These are phyloP conservation scores for Suhomyces yuchorum DNA, from an alignment of 1,139 yeast genomes.

Conservation along the genomic window DNA sequence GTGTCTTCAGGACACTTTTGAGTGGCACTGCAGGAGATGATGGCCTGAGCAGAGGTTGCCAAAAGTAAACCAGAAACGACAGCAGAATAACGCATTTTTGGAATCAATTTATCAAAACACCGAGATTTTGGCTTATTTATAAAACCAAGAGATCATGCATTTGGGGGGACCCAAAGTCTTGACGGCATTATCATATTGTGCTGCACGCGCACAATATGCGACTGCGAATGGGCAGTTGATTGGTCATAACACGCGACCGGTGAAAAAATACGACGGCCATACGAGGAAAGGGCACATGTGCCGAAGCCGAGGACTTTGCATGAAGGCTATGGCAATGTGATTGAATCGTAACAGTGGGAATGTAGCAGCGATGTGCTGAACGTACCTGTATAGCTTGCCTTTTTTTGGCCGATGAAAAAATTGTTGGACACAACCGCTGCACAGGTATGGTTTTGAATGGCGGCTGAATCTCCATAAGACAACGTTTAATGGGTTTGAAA, in stretches of 20 bases:
- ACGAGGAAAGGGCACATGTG: neutral
- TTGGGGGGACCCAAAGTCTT: neutral
- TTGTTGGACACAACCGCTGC: no score
- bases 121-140: neutral
- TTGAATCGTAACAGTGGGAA: no score
- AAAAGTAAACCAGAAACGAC: slow-evolving; percentile 12
- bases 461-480: neutral
- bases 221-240: neutral
- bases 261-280: neutral
- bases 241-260: neutral
- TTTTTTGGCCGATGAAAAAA: no score
- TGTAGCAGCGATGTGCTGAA: no score
- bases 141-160: neutral
- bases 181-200: neutral
- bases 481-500: neutral
- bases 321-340: neutral
- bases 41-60: slow-evolving; percentile 11
- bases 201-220: neutral
- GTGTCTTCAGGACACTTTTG: slow-evolving; percentile 63
- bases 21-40: slow-evolving; percentile 49
- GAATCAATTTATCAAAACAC: neutral
- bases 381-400: no score
- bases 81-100: slow-evolving; percentile 7
- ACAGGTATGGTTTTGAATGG: no score
- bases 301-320: neutral